These are phyloP conservation scores for Aurifilum marmelostoma DNA, from an alignment of 2,329 filamentous ascomycete species.

Conservation along the genomic window DNA sequence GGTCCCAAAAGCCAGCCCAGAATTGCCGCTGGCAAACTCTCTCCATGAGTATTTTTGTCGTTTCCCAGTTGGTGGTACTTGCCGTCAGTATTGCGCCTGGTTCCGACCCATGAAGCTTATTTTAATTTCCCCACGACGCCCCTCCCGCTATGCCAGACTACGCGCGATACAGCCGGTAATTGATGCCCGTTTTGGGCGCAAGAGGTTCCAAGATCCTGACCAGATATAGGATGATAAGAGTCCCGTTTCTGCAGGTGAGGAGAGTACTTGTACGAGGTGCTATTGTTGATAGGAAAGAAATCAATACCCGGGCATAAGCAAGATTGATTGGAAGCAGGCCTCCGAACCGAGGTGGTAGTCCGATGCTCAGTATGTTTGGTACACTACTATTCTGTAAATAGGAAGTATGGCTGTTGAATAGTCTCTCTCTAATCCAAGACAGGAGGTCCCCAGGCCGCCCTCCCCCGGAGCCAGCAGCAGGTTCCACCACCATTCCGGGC, in stretches of 20 bases:
- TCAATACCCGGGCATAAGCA: background rate
- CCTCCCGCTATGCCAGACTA: background rate
- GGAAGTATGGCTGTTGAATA: no score
- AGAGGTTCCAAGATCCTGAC: background rate
- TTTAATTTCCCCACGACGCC: background rate
- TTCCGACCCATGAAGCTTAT: conserved; percentile 9
- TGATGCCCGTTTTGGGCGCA: background rate
- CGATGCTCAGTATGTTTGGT: no score
- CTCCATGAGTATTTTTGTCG: background rate
- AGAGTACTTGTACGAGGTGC: background rate
- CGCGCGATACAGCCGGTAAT: background rate
- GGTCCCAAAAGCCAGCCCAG: no score
- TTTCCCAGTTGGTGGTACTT: no score
- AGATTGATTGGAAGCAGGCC: background rate
- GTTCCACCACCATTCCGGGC: no score
- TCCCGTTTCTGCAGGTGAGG: background rate
- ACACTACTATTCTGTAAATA: no score
- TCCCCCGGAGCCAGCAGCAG: no score
- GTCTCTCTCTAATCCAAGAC: background rate
- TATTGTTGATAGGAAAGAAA: background rate
- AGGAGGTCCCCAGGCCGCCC: no score
- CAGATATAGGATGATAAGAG: background rate
- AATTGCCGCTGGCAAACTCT: background rate
- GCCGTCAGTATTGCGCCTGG: background rate
- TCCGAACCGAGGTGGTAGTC: background rate